Evolutionary conservation across 1,284 basidiomycete species (phyloP), one percentile per base, ranked within the genome.

Genomic region (Tilletiaria anomala): DNA sequence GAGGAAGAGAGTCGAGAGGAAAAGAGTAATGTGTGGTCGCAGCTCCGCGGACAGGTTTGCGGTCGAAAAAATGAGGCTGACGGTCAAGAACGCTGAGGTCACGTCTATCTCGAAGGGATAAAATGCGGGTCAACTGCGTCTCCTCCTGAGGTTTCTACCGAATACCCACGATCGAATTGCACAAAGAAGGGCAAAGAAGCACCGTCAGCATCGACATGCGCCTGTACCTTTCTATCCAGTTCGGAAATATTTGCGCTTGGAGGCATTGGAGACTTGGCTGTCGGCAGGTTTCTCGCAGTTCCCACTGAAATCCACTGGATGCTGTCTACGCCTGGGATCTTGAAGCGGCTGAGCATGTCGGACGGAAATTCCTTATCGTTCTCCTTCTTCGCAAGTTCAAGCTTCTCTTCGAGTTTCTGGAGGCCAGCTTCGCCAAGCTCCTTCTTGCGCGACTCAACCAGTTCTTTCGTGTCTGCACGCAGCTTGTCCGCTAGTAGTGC

Each of bases 291-390:
- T 20, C 55, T 44, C 14, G 65, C 66, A 5, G 79, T 91, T 56
- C 88, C 78, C 2, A 97, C 88, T 1, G 83, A 78, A 45, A 97
- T 89, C 88, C 91, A 97, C 5, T 82, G 78, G 56, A 99, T 89
- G 50, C 78, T 83, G 57, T 81, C 79, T 17, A 89, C 47, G 40
- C 37, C 40, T 10, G 61, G 61, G 17, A 65, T 49, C 14, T 82
- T 80, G 74, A 96, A 97, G 16, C 76, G 72, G 3, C 77, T 80
- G 31, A 96, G 70, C 50, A 94, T 73, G 31, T 84, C 55, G 12
- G 53, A 76, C 6, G 91, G 91, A 45, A 94, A 87, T 8, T 80
- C 78, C 40, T 70, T 70, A 53, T 86, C 83, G 65, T 96, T 87
- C 61, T 85, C 83, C 37, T 76, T 74, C 70, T 94, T 89, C 3